Conservation (phyloP, 2,329 filamentous ascomycete genomes). For the Dactylellina parvicollis region DNA sequence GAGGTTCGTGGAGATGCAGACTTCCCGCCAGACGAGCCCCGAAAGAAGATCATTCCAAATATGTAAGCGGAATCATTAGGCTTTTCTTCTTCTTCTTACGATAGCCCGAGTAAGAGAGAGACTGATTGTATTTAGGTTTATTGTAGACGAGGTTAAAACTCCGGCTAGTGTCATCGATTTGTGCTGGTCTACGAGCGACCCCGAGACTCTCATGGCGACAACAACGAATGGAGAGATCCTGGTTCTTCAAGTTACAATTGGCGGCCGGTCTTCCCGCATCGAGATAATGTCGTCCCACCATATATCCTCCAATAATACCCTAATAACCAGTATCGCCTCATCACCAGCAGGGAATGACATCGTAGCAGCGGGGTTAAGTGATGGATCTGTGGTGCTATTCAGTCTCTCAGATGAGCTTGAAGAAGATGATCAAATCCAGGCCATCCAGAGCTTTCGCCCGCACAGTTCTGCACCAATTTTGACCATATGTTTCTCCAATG, state of each 20-base stretch:
- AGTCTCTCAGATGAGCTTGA: conserved; percentile 36
- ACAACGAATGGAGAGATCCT: conserved; percentile 42
- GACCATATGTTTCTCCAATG: conserved; percentile 42
- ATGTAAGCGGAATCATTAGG: conserved; percentile 25
- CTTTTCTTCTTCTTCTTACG: not conserved
- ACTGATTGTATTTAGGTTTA: conserved; percentile 20
- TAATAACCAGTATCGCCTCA: conserved; percentile 43
- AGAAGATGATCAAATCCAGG: conserved; percentile 38
- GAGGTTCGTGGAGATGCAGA: conserved; percentile 55
- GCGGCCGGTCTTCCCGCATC: conserved; percentile 30
- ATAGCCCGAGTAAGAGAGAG: not conserved
- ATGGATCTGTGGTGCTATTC: conserved; percentile 36
- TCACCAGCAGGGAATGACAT: conserved; percentile 45
- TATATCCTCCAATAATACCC: conserved; percentile 14
- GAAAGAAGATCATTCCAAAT: conserved; percentile 54
- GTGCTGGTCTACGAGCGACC: conserved; percentile 52
- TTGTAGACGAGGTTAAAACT: conserved; percentile 50
- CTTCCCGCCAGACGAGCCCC: conserved; percentile 42
- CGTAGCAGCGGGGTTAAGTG: conserved; percentile 36
- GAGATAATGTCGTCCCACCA: conserved; percentile 44
- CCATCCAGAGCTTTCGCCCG: conserved; percentile 26
- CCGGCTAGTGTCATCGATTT: conserved; percentile 51
- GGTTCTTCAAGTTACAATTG: conserved; percentile 37
- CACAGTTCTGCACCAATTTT: conserved; percentile 28
- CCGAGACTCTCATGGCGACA: conserved; percentile 49